A percentile compares a stretch with the other conserved stretches of the same genome.
Evolutionary conservation across 768 basidiomycete genomes (phyloP).

Genomic region (Scleroderma citrinum): DNA sequence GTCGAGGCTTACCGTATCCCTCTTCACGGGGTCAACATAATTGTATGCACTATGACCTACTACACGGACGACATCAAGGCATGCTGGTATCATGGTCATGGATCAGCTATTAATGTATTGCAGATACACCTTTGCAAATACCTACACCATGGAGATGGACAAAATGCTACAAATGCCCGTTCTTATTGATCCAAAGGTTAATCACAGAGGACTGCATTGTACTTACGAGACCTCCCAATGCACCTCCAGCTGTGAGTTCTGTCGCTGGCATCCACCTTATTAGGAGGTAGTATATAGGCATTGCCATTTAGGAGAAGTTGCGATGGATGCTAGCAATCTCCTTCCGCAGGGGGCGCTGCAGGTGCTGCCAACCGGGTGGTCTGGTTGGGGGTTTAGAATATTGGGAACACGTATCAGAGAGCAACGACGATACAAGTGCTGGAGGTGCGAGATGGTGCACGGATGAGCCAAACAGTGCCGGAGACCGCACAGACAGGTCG

Average conservation of each 20-base stretch:
- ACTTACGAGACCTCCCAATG: conserved; percentile 28
- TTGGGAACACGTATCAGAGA: too few species aligned
- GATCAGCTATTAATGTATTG: background rate
- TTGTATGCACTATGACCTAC: conserved; percentile 26
- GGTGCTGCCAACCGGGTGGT: too few species aligned
- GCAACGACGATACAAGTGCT: too few species aligned
- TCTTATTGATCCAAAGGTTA: background rate
- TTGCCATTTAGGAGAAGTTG: conserved; percentile 46
- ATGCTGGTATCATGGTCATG: conserved; percentile 24
- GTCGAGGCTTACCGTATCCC: conserved; percentile 29
- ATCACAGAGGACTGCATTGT: background rate
- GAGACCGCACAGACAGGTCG: too few species aligned
- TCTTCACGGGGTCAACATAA: conserved; percentile 31
- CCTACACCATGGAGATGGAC: conserved; percentile 39
- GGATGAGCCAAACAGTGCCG: too few species aligned
- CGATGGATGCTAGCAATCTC: too few species aligned
- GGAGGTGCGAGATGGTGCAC: too few species aligned
- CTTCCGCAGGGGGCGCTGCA: too few species aligned
- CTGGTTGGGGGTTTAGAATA: too few species aligned
- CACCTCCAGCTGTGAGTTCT: conserved; percentile 3
- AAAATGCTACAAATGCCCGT: conserved; percentile 33
- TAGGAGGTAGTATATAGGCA: conserved; percentile 39
- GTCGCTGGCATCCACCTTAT: conserved; percentile 38
- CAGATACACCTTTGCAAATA: too few species aligned
- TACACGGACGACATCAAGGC: conserved; percentile 29